Conservation (phyloP, 1,284 basidiomycete species). For the Gomphus bonarii region DNA sequence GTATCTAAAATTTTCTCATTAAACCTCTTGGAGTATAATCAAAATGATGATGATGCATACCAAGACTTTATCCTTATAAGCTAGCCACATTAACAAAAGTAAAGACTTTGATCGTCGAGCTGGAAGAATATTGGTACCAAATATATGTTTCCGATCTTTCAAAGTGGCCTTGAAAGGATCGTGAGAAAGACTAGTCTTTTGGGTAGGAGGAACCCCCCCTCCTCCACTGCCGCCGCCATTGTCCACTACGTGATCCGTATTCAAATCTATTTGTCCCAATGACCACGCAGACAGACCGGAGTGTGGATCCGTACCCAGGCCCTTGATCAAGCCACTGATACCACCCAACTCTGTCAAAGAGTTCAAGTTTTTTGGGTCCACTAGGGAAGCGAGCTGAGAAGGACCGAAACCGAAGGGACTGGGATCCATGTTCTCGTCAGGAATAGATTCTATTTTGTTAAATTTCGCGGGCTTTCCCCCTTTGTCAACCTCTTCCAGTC, state of each 20-base stretch:
- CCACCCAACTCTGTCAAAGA: constrained; percentile 71
- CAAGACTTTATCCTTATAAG: constrained; percentile 92
- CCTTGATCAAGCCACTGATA: constrained; percentile 50
- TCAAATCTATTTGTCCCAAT: background rate
- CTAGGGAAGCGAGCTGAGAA: constrained; percentile 69
- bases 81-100: constrained; percentile 84
- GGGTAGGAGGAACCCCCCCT: constrained; percentile 10
- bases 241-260: background rate
- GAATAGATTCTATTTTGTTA: constrained; percentile 23
- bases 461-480: constrained; percentile 21
- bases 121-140: constrained; percentile 80
- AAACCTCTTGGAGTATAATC: constrained; percentile 5
- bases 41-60: constrained; percentile 29
- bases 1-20: constrained; percentile 40
- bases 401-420: constrained; percentile 67
- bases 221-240: constrained; percentile 13
- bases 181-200: constrained; percentile 19
- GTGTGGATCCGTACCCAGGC: constrained; percentile 63
- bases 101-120: constrained; percentile 70
- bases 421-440: constrained; percentile 55
- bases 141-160: constrained; percentile 63
- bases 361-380: constrained; percentile 81
- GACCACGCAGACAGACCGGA: constrained; percentile 32
- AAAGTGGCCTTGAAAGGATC: constrained; percentile 44
- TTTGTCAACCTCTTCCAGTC: constrained; percentile 25